Conservation (phyloP, 2,329 filamentous ascomycete species). For the Stemphylium lycopersici region DNA sequence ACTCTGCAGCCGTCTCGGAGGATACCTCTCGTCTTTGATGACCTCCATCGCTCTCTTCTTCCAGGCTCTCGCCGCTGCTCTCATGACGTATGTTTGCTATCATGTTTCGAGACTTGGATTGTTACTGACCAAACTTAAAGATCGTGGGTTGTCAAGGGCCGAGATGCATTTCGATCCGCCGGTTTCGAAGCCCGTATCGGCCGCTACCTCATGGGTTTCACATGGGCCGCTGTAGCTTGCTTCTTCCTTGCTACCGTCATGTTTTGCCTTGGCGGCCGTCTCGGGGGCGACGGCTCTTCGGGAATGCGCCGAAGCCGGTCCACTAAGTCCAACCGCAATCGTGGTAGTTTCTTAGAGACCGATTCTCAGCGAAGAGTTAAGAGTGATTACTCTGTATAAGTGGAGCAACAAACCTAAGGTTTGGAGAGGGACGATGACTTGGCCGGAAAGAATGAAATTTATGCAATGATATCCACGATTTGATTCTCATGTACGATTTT, state of each 20-base stretch:
- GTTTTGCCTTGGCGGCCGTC: conserved; percentile 67
- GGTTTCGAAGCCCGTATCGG: conserved; percentile 68
- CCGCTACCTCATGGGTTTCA: conserved; percentile 74
- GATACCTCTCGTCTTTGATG: conserved; percentile 68
- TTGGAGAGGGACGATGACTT: neutral
- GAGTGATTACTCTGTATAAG: conserved; percentile 16
- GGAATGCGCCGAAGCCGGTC: conserved; percentile 56
- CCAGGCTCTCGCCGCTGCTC: conserved; percentile 67
- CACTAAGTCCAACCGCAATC: conserved; percentile 48
- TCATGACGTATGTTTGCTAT: conserved; percentile 72
- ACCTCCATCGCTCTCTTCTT: conserved; percentile 70
- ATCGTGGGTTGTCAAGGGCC: conserved; percentile 70
- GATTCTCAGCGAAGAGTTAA: conserved; percentile 53
- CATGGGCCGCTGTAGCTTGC: conserved; percentile 72
- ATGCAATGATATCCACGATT: conserved; percentile 30
- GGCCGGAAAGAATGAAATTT: neutral
- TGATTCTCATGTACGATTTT: conserved; percentile 15
- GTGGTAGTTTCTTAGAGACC: conserved; percentile 62
- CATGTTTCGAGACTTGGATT: conserved; percentile 2
- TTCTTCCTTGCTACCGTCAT: conserved; percentile 70
- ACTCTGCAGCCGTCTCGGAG: conserved; percentile 72
- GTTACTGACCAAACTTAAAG: conserved; percentile 50
- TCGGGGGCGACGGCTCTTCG: conserved; percentile 53
- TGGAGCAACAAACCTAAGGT: neutral
- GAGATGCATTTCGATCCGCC: conserved; percentile 66